Percentiles rank a stretch among this genome's conserved stretches.
phyloP scores from a whole-genome alignment of 2,329 filamentous ascomycete species.

The Clathrospora elynae region DNA sequence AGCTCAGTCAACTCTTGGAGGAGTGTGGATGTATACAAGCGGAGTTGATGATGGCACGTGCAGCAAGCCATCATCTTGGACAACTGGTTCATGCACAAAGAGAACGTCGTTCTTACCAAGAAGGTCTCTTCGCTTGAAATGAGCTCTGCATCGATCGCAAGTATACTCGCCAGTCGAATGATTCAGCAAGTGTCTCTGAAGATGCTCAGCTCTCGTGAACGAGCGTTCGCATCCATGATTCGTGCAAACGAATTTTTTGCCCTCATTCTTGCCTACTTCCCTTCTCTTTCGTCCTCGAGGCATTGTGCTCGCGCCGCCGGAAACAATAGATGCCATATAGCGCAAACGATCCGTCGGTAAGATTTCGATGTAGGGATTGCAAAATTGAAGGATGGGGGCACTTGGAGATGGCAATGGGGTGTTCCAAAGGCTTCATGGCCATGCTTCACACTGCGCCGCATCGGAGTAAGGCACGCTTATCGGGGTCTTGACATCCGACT shows the following conservation, averaged over 20 bases:
- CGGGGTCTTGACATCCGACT: conserved; percentile 18
- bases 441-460: conserved; percentile 6
- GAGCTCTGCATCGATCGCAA: conserved; percentile 63
- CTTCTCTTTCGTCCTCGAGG: conserved; percentile 71
- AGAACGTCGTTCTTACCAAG: conserved; percentile 52
- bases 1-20: background rate
- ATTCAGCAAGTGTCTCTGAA: conserved; percentile 94
- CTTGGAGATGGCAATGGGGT: conserved; percentile 8
- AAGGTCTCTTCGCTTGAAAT: conserved; percentile 66
- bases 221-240: conserved; percentile 87
- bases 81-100: conserved; percentile 5
- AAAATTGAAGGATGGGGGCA: conserved; percentile 40
- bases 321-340: conserved; percentile 28
- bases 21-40: background rate
- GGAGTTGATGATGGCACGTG: conserved; percentile 14
- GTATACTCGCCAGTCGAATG: conserved; percentile 65
- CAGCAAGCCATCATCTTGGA: too few relatives aligned
- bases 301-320: conserved; percentile 34
- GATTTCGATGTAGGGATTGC: conserved; percentile 14
- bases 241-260: conserved; percentile 70
- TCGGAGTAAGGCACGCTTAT: conserved; percentile 21
- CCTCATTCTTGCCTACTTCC: conserved; percentile 29
- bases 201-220: conserved; percentile 91
- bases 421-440: background rate
- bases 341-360: conserved; percentile 8